These are phyloP conservation scores for Solioccasus polychromus DNA, from an alignment of 768 basidiomycete genomes.

Conservation along the genomic window DNA sequence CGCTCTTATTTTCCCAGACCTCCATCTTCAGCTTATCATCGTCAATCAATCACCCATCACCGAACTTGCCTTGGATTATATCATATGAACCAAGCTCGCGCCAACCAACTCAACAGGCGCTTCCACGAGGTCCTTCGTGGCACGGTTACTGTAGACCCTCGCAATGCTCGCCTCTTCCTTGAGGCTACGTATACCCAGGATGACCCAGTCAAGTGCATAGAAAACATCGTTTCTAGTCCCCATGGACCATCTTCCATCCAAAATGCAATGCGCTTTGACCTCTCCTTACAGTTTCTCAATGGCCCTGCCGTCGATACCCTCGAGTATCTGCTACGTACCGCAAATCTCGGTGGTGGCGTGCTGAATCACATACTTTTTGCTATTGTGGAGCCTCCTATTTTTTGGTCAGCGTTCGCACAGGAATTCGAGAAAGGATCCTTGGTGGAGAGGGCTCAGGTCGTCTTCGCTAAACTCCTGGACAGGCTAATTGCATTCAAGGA, in stretches of 20 bases:
- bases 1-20: not conserved
- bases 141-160: slow-evolving; percentile 22
- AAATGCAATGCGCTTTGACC: slow-evolving; percentile 40
- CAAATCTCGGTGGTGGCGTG: slow-evolving; percentile 41
- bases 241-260: slow-evolving; percentile 41
- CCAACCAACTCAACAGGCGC: slow-evolving; percentile 32
- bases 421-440: slow-evolving; percentile 35
- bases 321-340: slow-evolving; percentile 38
- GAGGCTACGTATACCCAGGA: slow-evolving; percentile 43
- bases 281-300: slow-evolving; percentile 43
- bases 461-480: slow-evolving; percentile 50
- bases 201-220: slow-evolving; percentile 38
- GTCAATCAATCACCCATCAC: too few relatives aligned
- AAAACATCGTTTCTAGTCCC: slow-evolving; percentile 34
- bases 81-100: slow-evolving; percentile 17
- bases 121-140: slow-evolving; percentile 36
- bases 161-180: slow-evolving; percentile 36
- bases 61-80: not conserved
- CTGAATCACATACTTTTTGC: slow-evolving; percentile 40
- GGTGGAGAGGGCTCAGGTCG: slow-evolving; percentile 33
- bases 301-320: slow-evolving; percentile 37
- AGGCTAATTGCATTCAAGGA: slow-evolving; percentile 42
- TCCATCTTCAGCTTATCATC: too few relatives aligned
- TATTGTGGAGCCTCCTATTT: slow-evolving; percentile 52
- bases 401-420: slow-evolving; percentile 40